Base-by-base conservation (phyloP, 805 yeast genomes). In the Candida golubevii region DNA sequence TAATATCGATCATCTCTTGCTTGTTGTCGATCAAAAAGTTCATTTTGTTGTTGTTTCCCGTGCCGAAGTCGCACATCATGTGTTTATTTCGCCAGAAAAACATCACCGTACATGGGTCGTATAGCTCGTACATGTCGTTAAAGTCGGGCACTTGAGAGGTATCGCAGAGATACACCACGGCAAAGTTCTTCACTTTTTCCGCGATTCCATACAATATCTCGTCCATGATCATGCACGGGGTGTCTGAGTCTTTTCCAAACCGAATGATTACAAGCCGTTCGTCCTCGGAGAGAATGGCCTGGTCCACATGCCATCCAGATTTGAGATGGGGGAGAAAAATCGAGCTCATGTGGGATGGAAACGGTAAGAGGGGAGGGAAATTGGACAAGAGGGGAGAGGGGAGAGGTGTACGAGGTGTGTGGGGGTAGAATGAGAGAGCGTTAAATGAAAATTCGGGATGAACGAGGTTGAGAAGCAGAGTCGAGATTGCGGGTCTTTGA, bases 51-150 rank as follows among this genome's bases (percentile, higher is more conserved):
- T 93, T 93, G 61, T 93, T 89, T 29, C 99, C 99, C 0, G 98
- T 93, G 2, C 99, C 99, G 63, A 90, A 89, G 70, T 93, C 99
- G 65, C 97, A 88, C 95, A 93, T 82, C 95, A 91, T 90, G 63
- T 91, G 98, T 62, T 88, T 85, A 67, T 91, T 91, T 41, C 95
- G 72, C 66, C 78, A 88, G 63, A 93, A 91, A 60, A 91, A 90
- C 98, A 93, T 93, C 41, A 93, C 72, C 36, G 96, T 83, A 74
- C 88, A 78, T 12, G 96, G 95, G 56, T 90, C 98, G 59, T 83
- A 86, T 36, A 89, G 67, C 60, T 88, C 96, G 61, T 89, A 89
- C 91, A 88, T 87, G 58, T 79, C 74, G 54, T 65, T 91, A 66
- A 93, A 93, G 56, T 89, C 99, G 0, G 91, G 87, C 0, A 93